Percentiles rank a stretch among this genome's conserved stretches.
These are phyloP conservation scores for Nannochloropsis salina DNA, from an alignment of 108 stramenopile genomes.

Conservation along the genomic window DNA sequence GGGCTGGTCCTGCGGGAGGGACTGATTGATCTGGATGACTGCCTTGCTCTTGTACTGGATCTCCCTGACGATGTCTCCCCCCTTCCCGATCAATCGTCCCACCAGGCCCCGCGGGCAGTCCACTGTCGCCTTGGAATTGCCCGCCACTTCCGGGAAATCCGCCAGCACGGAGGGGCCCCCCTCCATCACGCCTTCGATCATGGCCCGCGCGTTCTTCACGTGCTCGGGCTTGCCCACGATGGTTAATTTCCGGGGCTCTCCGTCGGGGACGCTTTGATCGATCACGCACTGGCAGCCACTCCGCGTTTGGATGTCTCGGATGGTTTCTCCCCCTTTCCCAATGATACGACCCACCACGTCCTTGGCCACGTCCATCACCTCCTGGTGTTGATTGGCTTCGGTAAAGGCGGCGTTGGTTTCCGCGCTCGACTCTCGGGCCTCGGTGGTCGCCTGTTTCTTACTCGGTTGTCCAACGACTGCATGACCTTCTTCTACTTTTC, in stretches of 20 bases:
- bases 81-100: conserved; percentile 33
- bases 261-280: conserved; percentile 39
- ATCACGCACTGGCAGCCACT: conserved; percentile 23
- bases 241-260: conserved; percentile 6
- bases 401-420: background rate
- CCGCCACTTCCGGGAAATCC: background rate
- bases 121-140: background rate
- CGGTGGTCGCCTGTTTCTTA: conserved; percentile 2
- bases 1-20: conserved; percentile 28
- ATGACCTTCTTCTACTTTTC: background rate
- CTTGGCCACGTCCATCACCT: conserved; percentile 20
- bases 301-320: conserved; percentile 35
- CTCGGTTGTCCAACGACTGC: too few relatives aligned
- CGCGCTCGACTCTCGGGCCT: background rate
- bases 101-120: conserved; percentile 26
- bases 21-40: conserved; percentile 28
- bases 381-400: background rate
- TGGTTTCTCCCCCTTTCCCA: conserved; percentile 34
- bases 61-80: conserved; percentile 35
- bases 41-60: conserved; percentile 18
- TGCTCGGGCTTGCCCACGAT: conserved; percentile 28
- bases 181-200: background rate
- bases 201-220: background rate
- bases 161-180: background rate
- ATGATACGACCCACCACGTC: conserved; percentile 33